Base-by-base conservation (phyloP, 1,284 basidiomycete species). In the Albatrellus sp. region DNA sequence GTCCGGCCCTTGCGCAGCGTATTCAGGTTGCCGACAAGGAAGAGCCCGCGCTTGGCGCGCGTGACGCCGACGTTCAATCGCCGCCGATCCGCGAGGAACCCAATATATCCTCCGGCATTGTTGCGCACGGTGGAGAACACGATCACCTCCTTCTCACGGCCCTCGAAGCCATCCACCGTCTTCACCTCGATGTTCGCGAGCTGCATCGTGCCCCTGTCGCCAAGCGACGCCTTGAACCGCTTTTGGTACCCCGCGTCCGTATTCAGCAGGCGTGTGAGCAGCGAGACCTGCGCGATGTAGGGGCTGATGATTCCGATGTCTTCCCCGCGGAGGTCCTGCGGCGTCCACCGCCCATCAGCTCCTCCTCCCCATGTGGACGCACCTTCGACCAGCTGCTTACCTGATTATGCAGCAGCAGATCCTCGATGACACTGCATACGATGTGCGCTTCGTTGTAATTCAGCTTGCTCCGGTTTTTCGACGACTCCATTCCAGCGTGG, bases 121-220 rank as follows among this genome's bases (percentile, higher is more conserved):
- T 83, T 85, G 42, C 92, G 73, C 38, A 92, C 89, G 0, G 90
- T 92, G 36, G 85, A 90, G 58, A 96, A 92, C 42, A 96, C 70
- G 53, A 96, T 88, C 24, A 92, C 80, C 11, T 86, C 79, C 66
- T 96, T 96, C 65, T 97, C 90, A 40, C 90, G 73, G 1, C 91
- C 91, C 60, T 97, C 89, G 59, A 94, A 97, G 12, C 90, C 92
- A 56, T 93, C 90, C 8, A 93, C 89, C 0, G 90, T 92, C 61
- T 83, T 86, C 54, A 92, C 73, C 58, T 92, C 90, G 43, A 93
- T 72, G 40, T 74, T 60, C 1, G 60, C 56, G 3, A 87, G 58
- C 51, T 90, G 76, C 58, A 70, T 62, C n/a, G 70, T 76, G 34
- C 86, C 75, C 40, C 72, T 69, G 6, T 68, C 59, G 12, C 85